phyloP scores from a whole-genome alignment of 164 flowering plant genomes.

The Magnolia officinalis region DNA sequence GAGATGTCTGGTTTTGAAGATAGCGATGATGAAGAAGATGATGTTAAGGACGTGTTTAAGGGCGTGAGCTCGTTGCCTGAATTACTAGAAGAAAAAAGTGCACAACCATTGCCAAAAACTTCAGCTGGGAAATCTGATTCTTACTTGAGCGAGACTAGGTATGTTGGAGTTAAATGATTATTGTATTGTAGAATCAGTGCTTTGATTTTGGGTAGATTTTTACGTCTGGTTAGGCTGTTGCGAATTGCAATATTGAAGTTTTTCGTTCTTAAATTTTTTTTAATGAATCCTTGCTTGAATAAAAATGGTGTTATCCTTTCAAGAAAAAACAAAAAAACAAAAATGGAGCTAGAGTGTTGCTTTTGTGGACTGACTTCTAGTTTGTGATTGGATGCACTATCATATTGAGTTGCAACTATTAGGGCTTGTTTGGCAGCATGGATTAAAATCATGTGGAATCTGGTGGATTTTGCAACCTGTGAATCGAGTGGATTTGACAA shows the following conservation, averaged over 20 bases:
- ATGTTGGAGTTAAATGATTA: background rate
- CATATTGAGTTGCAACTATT: no score
- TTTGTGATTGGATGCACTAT: no score
- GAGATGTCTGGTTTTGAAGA: conserved; percentile 6
- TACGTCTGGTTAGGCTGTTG: background rate
- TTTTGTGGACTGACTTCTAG: no score
- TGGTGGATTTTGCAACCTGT: no score
- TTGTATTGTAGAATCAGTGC: background rate
- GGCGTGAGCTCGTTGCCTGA: conserved; percentile 1
- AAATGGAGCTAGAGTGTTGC: no score
- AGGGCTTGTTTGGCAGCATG: no score
- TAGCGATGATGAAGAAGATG: conserved; percentile 17
- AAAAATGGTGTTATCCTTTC: background rate
- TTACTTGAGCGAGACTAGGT: conserved; percentile 77
- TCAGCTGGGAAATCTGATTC: conserved; percentile 44
- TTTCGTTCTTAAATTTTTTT: no score
- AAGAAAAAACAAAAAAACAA: no score
- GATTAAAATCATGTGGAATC: no score
- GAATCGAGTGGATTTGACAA: no score
- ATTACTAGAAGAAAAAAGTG: background rate
- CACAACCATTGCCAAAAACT: conserved; percentile 12
- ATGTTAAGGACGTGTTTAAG: background rate
- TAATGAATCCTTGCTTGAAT: background rate
- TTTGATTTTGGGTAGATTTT: background rate
- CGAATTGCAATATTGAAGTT: background rate